Evolutionary conservation across 331 rosid genomes (phyloP).

Genomic region (Saraca asoca): DNA sequence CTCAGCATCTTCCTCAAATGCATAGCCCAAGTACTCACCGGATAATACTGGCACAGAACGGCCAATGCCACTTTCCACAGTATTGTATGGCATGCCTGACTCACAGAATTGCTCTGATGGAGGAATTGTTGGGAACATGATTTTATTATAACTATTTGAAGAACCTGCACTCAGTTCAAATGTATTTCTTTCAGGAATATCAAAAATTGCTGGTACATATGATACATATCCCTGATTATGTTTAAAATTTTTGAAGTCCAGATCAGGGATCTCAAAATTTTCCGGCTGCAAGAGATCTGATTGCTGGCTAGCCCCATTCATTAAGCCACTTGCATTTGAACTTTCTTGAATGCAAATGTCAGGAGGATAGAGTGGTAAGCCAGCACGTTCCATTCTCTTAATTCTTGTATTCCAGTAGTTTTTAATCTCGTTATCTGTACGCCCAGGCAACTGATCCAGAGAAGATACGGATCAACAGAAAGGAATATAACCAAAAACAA

Average conservation of each 20-base stretch:
- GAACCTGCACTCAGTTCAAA: conserved; percentile 48
- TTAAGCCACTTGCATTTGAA: conserved; percentile 32
- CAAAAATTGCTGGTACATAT: conserved; percentile 40
- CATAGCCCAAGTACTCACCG: too few relatives aligned
- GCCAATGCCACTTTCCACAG: conserved; percentile 41
- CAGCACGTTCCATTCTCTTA: conserved; percentile 66
- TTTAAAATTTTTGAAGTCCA: conserved; percentile 44
- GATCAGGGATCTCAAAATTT: conserved; percentile 48
- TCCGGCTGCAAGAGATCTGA: conserved; percentile 45
- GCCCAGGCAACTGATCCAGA: conserved; percentile 70
- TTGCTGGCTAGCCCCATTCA: conserved; percentile 38
- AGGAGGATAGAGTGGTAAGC: conserved; percentile 68
- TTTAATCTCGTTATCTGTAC: conserved; percentile 87
- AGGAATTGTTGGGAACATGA: conserved; percentile 38
- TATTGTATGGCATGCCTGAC: conserved; percentile 42
- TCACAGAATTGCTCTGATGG: conserved; percentile 54
- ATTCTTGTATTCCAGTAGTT: conserved; percentile 83
- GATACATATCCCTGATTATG: conserved; percentile 30
- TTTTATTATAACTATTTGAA: conserved; percentile 36
- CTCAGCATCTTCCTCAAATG: too few relatives aligned
- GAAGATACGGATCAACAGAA: neutral
- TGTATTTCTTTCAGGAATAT: conserved; percentile 39
- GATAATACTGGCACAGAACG: conserved; percentile 18
- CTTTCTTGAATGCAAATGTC: conserved; percentile 50
- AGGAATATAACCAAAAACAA: neutral